phyloP scores from a whole-genome alignment of 495 filamentous ascomycete genomes.

The Oidiodendron maius region DNA sequence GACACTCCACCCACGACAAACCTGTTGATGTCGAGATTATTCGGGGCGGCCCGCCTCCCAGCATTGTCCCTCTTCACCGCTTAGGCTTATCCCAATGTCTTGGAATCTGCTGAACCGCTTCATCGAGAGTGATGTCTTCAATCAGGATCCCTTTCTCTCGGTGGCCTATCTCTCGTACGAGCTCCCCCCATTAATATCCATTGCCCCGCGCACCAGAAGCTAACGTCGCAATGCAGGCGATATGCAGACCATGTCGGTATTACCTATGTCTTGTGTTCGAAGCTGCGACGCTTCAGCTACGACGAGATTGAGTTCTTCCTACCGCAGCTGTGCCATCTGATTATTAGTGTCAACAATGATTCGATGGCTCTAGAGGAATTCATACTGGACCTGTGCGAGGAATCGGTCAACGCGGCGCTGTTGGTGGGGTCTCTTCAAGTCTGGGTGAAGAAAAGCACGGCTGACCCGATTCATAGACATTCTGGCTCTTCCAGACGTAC shows the following conservation, averaged over 20 bases:
- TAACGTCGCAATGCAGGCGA: conserved; percentile 41
- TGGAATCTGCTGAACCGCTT: conserved; percentile 67
- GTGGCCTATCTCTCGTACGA: conserved; percentile 74
- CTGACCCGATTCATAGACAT: conserved; percentile 48
- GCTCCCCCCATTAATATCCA: not conserved
- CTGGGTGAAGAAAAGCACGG: conserved; percentile 1
- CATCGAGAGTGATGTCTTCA: conserved; percentile 79
- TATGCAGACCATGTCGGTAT: conserved; percentile 80
- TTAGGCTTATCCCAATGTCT: conserved; percentile 26
- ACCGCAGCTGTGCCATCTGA: conserved; percentile 72
- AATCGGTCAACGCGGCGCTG: conserved; percentile 70
- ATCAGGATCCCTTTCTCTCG: conserved; percentile 71
- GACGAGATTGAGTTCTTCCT: conserved; percentile 83
- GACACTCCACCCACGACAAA: not conserved
- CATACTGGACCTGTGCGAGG: conserved; percentile 71
- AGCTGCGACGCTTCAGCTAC: conserved; percentile 74
- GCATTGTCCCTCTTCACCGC: conserved; percentile 1
- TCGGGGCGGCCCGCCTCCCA: conserved; percentile 21
- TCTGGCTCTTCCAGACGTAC: conserved; percentile 80
- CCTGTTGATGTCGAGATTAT: conserved; percentile 23
- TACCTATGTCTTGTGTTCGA: conserved; percentile 72
- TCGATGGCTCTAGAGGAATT: conserved; percentile 81
- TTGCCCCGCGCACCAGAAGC: not conserved
- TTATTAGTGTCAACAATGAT: conserved; percentile 75
- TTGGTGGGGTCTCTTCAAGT: conserved; percentile 45